Base-by-base conservation (phyloP, 306 rosid genomes). In the Cicer chorassanicum region DNA sequence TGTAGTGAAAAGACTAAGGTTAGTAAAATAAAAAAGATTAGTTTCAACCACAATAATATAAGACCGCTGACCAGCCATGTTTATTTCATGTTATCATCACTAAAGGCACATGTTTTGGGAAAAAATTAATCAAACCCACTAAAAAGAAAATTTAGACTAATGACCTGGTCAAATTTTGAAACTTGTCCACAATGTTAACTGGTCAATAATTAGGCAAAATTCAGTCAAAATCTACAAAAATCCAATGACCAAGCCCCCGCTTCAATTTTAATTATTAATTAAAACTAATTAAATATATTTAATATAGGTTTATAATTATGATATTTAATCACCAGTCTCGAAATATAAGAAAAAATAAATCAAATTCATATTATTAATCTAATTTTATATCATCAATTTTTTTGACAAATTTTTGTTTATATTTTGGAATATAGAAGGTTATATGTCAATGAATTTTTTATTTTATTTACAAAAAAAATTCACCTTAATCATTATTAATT, bases 41-140 rank as follows among this genome's bases (percentile, higher is more conserved):
- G 45, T 69, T 78, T 70, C 55, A 78, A 70, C 56, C 51, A 59
- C n/a, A n/a, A n/a, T n/a, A 54, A 29, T 29, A 29, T 59, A 5
- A 5, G 16, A 41, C 46, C 67, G 72, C 43, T 62, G 68, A 71
- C 73, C 73, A 36, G 14, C 46, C 21, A 53, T 16, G 36, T 29
- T 29, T 29, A 39, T 4, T 78, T 59, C n/a, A 21, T 53, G 38
- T 41, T 41, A 62, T 48, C 36, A 29, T 70, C 19, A 50, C 63
- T 45, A 62, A 70, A 9, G 21, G 43, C 68, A 43, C 34, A 56
- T 36, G 51, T 18, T 72, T 53, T 71, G 41, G 15, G n/a, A 1
- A 48, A 63, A 53, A 64, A 29, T 29, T 0, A 54, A 53, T 11
- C 45, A 40, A 53, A 29, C 73, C 65, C 77, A 60, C 42, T 15